Evolutionary conservation across 1,284 basidiomycete species (phyloP).

Genomic region (Boletellus dicymbophilus): DNA sequence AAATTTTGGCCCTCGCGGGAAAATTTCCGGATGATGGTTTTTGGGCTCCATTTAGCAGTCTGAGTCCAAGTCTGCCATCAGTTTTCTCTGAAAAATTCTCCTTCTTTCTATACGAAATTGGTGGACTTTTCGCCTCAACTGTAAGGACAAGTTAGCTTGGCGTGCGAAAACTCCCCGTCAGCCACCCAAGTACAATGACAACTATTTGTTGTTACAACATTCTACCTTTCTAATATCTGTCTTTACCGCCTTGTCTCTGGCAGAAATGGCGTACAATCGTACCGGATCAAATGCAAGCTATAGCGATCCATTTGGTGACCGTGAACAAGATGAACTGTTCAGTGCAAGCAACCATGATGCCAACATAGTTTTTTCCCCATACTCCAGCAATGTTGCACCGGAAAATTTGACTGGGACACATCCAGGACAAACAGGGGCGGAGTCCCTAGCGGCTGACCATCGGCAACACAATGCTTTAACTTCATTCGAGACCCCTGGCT

Average conservation of each 20-base stretch:
- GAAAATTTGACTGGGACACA: slow-evolving; percentile 6
- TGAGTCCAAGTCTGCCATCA: too few relatives aligned
- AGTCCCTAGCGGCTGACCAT: slow-evolving; percentile 30
- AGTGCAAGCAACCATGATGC: slow-evolving; percentile 17
- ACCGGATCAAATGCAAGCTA: slow-evolving; percentile 7
- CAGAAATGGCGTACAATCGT: slow-evolving; percentile 25
- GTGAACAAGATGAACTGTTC: slow-evolving; percentile 23
- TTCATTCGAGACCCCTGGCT: slow-evolving; percentile 6
- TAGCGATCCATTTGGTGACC: slow-evolving; percentile 31
- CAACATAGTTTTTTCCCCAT: slow-evolving; percentile 20
- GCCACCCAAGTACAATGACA: too few relatives aligned
- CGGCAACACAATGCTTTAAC: slow-evolving; percentile 20
- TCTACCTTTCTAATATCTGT: not conserved
- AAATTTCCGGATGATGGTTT: too few relatives aligned
- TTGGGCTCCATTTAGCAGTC: too few relatives aligned
- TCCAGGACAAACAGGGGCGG: slow-evolving; percentile 22
- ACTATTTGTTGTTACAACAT: not conserved
- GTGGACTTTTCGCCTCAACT: too few relatives aligned
- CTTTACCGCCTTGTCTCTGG: slow-evolving; percentile 18
- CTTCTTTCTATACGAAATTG: too few relatives aligned
- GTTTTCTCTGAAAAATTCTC: too few relatives aligned
- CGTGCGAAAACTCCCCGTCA: slow-evolving; percentile 24
- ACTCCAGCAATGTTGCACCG: slow-evolving; percentile 20
- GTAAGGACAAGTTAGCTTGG: too few relatives aligned
- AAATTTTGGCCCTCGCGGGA: too few relatives aligned